These are phyloP conservation scores for Schizothecium vesticola DNA, from an alignment of 495 filamentous ascomycete genomes.

Conservation along the genomic window DNA sequence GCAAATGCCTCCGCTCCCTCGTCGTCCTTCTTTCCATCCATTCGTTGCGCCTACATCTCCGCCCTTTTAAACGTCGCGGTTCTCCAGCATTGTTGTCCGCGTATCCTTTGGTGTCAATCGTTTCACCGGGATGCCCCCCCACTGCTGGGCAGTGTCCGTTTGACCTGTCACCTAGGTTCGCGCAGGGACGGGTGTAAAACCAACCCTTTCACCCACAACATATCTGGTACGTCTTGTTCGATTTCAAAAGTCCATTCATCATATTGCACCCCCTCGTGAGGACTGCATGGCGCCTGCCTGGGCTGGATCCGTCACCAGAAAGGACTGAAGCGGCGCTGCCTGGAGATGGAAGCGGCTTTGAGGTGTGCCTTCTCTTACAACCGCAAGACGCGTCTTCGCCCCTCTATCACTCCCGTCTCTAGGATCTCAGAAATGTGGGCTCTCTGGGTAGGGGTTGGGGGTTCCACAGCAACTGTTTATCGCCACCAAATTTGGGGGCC, in stretches of 20 bases:
- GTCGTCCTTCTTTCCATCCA: neutral
- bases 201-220: neutral
- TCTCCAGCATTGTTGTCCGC: no score
- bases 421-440: neutral
- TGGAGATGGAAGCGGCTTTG: neutral
- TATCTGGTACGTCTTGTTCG: neutral
- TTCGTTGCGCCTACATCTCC: no score
- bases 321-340: neutral
- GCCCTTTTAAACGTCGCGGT: no score
- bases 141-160: neutral
- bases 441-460: neutral
- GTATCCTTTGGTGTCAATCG: neutral
- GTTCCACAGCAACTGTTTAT: neutral
- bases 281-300: neutral
- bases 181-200: neutral
- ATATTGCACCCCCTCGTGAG: neutral
- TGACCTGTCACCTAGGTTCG: neutral
- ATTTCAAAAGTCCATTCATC: neutral
- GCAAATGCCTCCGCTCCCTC: neutral
- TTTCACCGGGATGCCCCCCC: neutral
- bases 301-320: neutral
- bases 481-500: neutral
- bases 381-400: no score
- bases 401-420: neutral
- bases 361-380: neutral